Evolutionary conservation across 1,139 yeast species (phyloP), one percentile per base, ranked within the genome.

Genomic region (Diutina sp.): DNA sequence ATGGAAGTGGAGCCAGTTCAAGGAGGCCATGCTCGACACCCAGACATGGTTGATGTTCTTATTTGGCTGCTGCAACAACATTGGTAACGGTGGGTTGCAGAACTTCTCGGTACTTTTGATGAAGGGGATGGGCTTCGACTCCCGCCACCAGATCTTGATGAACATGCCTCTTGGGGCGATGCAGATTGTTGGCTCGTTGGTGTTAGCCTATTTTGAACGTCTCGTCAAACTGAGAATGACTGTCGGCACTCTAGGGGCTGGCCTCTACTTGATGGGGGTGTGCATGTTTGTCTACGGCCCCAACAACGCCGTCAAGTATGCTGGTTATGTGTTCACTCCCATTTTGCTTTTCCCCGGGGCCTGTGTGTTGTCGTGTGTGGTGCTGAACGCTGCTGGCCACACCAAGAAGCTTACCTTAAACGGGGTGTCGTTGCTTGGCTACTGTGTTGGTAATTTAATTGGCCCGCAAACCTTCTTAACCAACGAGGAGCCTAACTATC

Each of bases 1-100:
- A 18, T 21, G 50, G 50, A 46, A 46, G 28, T 46, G 50, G 65
- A 67, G 78, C 55, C 90, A 85, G 64, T 70, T 82, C 51, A 66
- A 66, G 21, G 82, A 84, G 62, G 83, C 87, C 2, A 74, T 83
- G 66, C 62, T 62, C 1, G 83, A 78, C 61, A 56, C 66, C 77
- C 46, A 69, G 71, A 30, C 62, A 67, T 57, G 77, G 76, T 51
- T 68, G 72, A 54, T 51, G 47, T 78, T 61, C 50, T 55, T 69
- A 0, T 71, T 71, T 60, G 75, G 76, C 46, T 63, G 79, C 9
- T 64, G 72, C 45, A 68, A 69, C 58, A 76, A 77, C 60, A 72
- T 81, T 48, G 79, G 83, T 50, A 80, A 80, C 59, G 84, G 84
- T 51, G 84, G 82, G 21, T 63, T 74, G 38, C 72, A 82, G 47